Conservation (phyloP, 1,284 basidiomycete species). For the Tilletiopsis washingtonensis region DNA sequence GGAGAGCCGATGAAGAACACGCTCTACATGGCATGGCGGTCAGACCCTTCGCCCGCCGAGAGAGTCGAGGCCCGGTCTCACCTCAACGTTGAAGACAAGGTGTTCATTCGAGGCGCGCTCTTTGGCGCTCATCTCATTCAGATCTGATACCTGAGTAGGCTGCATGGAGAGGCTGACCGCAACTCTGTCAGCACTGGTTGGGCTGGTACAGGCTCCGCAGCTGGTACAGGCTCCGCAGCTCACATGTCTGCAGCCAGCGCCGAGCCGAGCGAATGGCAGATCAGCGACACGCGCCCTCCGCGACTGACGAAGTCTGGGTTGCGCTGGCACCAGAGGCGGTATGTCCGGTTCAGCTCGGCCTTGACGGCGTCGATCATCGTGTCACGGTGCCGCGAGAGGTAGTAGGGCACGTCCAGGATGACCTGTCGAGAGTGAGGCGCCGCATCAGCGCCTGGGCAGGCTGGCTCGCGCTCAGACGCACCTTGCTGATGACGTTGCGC, state of each 20-base stretch:
- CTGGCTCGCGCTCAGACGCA: not conserved
- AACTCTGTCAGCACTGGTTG: too few relatives aligned
- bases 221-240: too few relatives aligned
- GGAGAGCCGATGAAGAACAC: conserved; percentile 46
- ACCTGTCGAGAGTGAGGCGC: not conserved
- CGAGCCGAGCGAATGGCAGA: conserved; percentile 19
- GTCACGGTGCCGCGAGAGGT: conserved; percentile 34
- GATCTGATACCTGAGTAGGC: conserved; percentile 28
- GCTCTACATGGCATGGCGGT: conserved; percentile 2
- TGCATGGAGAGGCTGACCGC: conserved; percentile 42
- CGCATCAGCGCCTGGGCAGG: not conserved
- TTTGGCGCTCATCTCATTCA: conserved; percentile 10
- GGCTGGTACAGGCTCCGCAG: too few relatives aligned
- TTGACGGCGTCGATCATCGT: conserved; percentile 40
- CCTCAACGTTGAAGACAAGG: conserved; percentile 32
- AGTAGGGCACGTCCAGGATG: conserved; percentile 46
- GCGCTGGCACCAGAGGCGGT: conserved; percentile 38
- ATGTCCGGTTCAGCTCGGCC: conserved; percentile 43
- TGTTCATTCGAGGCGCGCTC: conserved; percentile 5
- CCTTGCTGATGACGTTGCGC: conserved; percentile 36
- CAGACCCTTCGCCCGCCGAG: not conserved
- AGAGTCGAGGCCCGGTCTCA: not conserved
- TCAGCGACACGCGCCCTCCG: conserved; percentile 39
- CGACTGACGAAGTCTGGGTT: conserved; percentile 37
- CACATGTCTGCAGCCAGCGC: conserved; percentile 7